Conservation (phyloP, 1,139 yeast genomes). For the Taiozyma sp. region DNA sequence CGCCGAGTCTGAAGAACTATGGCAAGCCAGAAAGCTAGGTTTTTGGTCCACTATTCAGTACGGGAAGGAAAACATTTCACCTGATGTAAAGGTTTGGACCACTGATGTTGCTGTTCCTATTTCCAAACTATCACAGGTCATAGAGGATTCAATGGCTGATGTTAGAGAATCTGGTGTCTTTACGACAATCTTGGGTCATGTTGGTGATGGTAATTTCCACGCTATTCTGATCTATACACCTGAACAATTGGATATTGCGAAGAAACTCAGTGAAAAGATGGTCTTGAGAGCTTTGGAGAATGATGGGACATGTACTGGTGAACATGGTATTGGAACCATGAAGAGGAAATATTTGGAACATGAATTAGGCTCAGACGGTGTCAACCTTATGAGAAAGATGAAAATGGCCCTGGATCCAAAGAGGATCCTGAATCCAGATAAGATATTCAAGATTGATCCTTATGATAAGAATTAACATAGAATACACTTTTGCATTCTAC, state of each 20-base stretch:
- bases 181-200: conserved; percentile 63
- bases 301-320: conserved; percentile 68
- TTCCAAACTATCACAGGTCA: conserved; percentile 58
- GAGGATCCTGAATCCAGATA: conserved; percentile 56
- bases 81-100: conserved; percentile 72
- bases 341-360: conserved; percentile 44
- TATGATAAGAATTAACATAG: conserved; percentile 27
- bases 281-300: conserved; percentile 32
- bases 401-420: conserved; percentile 54
- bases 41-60: conserved; percentile 38
- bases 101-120: conserved; percentile 91
- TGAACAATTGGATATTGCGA: conserved; percentile 27
- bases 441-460: conserved; percentile 54
- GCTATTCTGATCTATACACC: conserved; percentile 44
- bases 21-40: conserved; percentile 87
- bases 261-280: conserved; percentile 31
- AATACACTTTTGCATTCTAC: conserved; percentile 8
- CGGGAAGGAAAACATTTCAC: conserved; percentile 43
- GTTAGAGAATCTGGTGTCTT: conserved; percentile 67
- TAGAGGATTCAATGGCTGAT: conserved; percentile 52
- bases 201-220: conserved; percentile 73
- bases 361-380: conserved; percentile 49
- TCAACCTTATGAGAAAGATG: conserved; percentile 52
- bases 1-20: conserved; percentile 63
- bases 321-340: conserved; percentile 61